Percentiles rank a stretch among this genome's conserved stretches.
phyloP scores from a whole-genome alignment of 441 rosid species.

The Hypseocharis bilobata region DNA sequence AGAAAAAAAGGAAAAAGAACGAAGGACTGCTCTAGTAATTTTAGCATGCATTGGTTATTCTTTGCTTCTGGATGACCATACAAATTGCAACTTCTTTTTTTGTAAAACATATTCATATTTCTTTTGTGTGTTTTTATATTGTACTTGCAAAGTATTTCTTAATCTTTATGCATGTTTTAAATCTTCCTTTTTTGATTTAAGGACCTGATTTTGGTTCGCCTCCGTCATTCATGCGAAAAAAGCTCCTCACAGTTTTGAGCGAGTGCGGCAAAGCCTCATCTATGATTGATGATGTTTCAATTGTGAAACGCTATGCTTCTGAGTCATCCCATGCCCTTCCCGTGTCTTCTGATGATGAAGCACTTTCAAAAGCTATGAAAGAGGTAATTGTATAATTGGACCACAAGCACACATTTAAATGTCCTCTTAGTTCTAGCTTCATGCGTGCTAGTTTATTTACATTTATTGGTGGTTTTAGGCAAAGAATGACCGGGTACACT shows the following conservation, averaged over 20 bases:
- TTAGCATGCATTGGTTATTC: no score
- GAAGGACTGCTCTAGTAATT: no score
- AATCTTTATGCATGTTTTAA: slow-evolving; percentile 14
- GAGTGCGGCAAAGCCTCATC: slow-evolving; percentile 66
- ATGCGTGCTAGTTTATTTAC: slow-evolving; percentile 5
- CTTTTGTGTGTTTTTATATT: neutral
- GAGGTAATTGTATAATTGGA: slow-evolving; percentile 45
- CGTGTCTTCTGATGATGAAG: slow-evolving; percentile 73
- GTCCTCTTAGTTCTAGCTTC: neutral
- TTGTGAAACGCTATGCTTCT: slow-evolving; percentile 64
- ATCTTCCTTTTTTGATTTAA: slow-evolving; percentile 22
- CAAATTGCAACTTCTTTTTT: neutral
- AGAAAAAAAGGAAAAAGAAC: no score
- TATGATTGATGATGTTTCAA: slow-evolving; percentile 52
- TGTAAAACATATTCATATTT: neutral
- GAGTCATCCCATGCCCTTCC: slow-evolving; percentile 70
- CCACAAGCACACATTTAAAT: neutral
- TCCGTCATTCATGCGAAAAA: slow-evolving; percentile 49
- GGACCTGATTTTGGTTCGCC: slow-evolving; percentile 90
- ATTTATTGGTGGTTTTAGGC: slow-evolving; percentile 37
- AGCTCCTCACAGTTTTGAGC: slow-evolving; percentile 55
- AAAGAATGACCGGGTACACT: slow-evolving; percentile 55
- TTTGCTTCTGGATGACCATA: neutral
- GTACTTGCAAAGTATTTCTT: neutral
- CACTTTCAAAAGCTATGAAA: slow-evolving; percentile 58